phyloP scores from a whole-genome alignment of 306 rosid species.

The Corylus americana region DNA sequence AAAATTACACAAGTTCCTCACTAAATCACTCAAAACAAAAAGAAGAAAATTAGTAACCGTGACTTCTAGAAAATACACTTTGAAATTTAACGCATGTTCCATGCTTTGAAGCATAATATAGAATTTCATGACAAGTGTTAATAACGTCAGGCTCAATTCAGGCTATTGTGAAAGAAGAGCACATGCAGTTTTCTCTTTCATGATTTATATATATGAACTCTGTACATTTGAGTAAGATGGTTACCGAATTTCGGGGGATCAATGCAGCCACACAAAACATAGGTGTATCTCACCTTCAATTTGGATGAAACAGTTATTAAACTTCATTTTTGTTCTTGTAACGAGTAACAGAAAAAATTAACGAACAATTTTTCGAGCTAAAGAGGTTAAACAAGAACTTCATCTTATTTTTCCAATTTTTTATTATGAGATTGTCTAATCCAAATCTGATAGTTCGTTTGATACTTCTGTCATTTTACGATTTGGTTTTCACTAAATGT shows the following conservation, averaged over 20 bases:
- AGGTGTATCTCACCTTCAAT: too few species aligned
- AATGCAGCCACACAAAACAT: not conserved
- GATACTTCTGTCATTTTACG: not conserved
- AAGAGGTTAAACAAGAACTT: not conserved
- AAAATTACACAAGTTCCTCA: too few species aligned
- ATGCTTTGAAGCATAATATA: not conserved
- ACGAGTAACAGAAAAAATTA: not conserved
- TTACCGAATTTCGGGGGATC: not conserved
- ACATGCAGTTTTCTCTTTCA: not conserved
- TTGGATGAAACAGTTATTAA: not conserved
- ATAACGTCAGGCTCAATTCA: not conserved
- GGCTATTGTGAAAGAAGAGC: not conserved
- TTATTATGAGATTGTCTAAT: not conserved
- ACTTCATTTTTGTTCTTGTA: not conserved
- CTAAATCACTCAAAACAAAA: too few species aligned
- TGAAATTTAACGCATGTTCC: not conserved
- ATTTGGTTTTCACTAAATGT: conserved; percentile 22
- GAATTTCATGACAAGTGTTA: not conserved
- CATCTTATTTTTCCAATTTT: not conserved
- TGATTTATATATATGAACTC: not conserved
- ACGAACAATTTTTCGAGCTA: not conserved
- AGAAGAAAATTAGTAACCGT: too few species aligned
- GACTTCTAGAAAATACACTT: too few species aligned
- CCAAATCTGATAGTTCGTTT: not conserved
- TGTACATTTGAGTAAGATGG: not conserved